Evolutionary conservation across 257 asterid genomes (phyloP), one percentile per base, ranked within the genome.

Genomic region (Lantana camara): DNA sequence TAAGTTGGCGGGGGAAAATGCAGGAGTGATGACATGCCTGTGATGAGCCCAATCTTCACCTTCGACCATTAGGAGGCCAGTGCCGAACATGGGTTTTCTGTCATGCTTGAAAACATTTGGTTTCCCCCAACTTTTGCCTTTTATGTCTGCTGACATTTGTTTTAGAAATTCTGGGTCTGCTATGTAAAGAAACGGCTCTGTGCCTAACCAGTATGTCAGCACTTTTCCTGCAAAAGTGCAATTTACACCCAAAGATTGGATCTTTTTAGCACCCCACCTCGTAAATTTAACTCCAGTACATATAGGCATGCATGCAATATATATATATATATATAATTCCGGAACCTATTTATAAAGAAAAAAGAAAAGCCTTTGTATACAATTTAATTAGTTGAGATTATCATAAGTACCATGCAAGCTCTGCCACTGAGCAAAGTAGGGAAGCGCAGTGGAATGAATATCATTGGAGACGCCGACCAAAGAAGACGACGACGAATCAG

Each of bases 11-110:
- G 87, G 89, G 52, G 89, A 61, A 69, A 93, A 93, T 12, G 99
- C 99, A 0, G 99, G 99, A 27, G 95, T 90, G 27, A 85, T 81
- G 52, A 74, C 55, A 70, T 85, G 94, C 23, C 99, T 61, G 53
- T 90, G 99, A 2, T 83, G 90, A 53, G 90, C 95, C 99, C 99
- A 93, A 21, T 88, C 96, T 23, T 93, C 92, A 6, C 96, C 95
- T 81, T 93, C 99, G 5, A 81, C 89, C 97, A 88, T 93, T 22
- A 87, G 15, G 3, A 90, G 82, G 11, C 95, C 99, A 35, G 75
- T 76, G 1, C 99, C 99, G 47, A 93, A 93, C 96, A 93, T 87
- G 55, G 99, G 95, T 48, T 80, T 69, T 69, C 99, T 85, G 13
- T 90, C 99, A 24, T 68, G 70, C 58, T 85, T 93, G 52, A 93